Base-by-base conservation (phyloP, 805 yeast species). In the Saccharomycopsis synnaedendra region DNA sequence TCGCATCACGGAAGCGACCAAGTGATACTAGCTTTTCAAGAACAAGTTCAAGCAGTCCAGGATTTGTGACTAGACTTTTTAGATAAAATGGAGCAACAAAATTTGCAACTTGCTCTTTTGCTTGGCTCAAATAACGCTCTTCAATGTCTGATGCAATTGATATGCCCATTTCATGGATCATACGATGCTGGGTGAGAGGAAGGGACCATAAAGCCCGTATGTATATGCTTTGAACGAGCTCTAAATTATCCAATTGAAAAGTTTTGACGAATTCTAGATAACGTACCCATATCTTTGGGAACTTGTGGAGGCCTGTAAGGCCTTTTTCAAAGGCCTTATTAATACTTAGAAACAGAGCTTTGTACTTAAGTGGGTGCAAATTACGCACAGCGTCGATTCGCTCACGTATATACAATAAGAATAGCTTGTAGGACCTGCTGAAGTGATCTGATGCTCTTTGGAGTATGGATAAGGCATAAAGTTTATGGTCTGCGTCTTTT, bases 151-250 rank as follows among this genome's bases (percentile, higher is more conserved):
- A 54, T 32, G 50, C 52, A 58, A 64, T 19, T 19, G 19, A 19
- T 19, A 19, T 19, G 19, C 19, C 19, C 19, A 19, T 19, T 19
- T 19, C 63, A 75, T 93, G 75, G 33, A 82, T 70, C 32, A 65
- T 53, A 3, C 70, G 70, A 59, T 80, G 87, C 48, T 76, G 79
- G 0, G 74, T 58, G 4, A 70, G 45, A 0, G 83, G 76, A 8
- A 82, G 55, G 4, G 63, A 53, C 45, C 66, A 64, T 5, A 84
- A 60, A 0, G 82, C 72, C 32, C 59, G 55, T 55, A 81, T 74
- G 57, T 80, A 78, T 3, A 63, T 61, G 4, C 58, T 57, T 39
- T 81, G 61, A 9, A 71, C 67, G 36, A 57, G 49, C 0, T 72
- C 61, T 0, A 74, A 58, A 45, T 69, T 58, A 29, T 58, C 45